A percentile compares a stretch with the other conserved stretches of the same genome.
phyloP scores from a whole-genome alignment of 2,329 filamentous ascomycete genomes.

The Stromatinia cepivora region DNA sequence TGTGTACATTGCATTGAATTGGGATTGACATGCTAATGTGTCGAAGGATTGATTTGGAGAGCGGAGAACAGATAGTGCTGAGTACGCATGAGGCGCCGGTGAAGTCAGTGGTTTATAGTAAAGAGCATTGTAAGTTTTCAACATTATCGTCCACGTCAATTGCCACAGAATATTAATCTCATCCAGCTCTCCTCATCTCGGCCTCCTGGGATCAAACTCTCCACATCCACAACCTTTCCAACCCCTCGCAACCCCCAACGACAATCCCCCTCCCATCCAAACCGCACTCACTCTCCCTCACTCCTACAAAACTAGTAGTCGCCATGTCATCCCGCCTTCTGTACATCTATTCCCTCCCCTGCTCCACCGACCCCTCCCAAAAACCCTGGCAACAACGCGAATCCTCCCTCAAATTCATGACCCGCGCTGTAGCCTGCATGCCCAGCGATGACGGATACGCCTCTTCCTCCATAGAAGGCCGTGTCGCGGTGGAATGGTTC shows the following conservation, averaged over 20 bases:
- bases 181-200: slow-evolving; percentile 71
- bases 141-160: background rate
- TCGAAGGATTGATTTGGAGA: slow-evolving; percentile 66
- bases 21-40: slow-evolving; percentile 25
- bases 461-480: slow-evolving; percentile 87
- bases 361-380: slow-evolving; percentile 60
- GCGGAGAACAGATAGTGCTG: slow-evolving; percentile 70
- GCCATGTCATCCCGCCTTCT: slow-evolving; percentile 94
- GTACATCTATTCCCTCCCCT: slow-evolving; percentile 86
- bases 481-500: slow-evolving; percentile 97
- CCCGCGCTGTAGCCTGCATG: slow-evolving; percentile 91
- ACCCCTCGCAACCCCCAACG: slow-evolving; percentile 55
- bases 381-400: slow-evolving; percentile 92
- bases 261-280: slow-evolving; percentile 76
- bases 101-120: slow-evolving; percentile 80
- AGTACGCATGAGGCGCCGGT: slow-evolving; percentile 79
- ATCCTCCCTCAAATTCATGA: slow-evolving; percentile 94
- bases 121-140: slow-evolving; percentile 59
- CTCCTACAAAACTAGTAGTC: slow-evolving; percentile 79
- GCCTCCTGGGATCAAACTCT: slow-evolving; percentile 92
- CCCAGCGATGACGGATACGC: slow-evolving; percentile 94
- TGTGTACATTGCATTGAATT: background rate
- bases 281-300: slow-evolving; percentile 82
- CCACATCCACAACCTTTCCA: slow-evolving; percentile 71
- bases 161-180: slow-evolving; percentile 18